phyloP scores from a whole-genome alignment of 208 protist genomes.

The Wallacemonas rigidus region DNA sequence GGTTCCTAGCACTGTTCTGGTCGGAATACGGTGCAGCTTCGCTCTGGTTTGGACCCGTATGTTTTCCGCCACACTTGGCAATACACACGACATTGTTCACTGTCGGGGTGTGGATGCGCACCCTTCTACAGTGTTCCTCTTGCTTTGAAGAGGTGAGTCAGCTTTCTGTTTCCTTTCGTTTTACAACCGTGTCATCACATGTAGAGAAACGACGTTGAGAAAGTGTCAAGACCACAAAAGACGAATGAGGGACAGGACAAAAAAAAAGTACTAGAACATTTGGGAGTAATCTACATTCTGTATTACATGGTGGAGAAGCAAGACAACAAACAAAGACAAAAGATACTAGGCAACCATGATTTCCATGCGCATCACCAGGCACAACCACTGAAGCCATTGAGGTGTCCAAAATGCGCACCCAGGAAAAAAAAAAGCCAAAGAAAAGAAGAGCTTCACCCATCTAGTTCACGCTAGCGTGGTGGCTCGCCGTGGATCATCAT shows the following conservation, averaged over 20 bases:
- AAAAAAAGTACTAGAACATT: slow-evolving; percentile 8
- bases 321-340: neutral
- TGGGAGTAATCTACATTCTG: neutral
- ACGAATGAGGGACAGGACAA: neutral
- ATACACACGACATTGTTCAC: no score
- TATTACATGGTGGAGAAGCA: slow-evolving; percentile 4
- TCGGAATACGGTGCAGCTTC: no score
- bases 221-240: neutral
- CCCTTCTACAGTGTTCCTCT: no score
- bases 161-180: no score
- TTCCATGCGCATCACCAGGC: neutral
- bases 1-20: no score
- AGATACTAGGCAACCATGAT: neutral
- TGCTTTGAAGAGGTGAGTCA: no score
- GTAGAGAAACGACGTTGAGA: neutral
- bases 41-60: no score
- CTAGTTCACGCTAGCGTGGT: neutral
- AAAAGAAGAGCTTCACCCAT: slow-evolving; percentile 1
- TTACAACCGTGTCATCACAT: no score
- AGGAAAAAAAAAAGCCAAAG: slow-evolving; percentile 2
- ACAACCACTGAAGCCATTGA: neutral
- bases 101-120: no score
- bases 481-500: neutral
- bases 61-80: no score
- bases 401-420: no score